Conservation (phyloP, 2,329 filamentous ascomycete genomes). For the Xylariaceae sp. region DNA sequence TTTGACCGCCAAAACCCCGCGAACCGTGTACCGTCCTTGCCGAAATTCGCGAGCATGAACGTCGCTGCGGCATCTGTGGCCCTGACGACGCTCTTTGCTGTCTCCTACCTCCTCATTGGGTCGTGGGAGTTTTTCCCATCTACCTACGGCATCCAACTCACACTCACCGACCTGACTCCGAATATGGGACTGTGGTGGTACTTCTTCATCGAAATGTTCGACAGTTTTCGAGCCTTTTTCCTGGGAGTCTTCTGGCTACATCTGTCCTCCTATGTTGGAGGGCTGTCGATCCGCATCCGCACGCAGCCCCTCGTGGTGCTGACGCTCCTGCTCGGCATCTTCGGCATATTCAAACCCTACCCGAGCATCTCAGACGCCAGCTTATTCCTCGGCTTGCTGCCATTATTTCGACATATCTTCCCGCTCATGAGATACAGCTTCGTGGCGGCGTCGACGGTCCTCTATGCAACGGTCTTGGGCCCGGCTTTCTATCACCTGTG, state of each 20-base stretch:
- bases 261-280: slow-evolving; percentile 80
- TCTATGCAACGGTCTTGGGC: slow-evolving; percentile 83
- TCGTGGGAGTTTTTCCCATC: slow-evolving; percentile 84
- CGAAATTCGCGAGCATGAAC: slow-evolving; percentile 48
- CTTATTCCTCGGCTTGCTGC: slow-evolving; percentile 74
- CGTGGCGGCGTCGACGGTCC: slow-evolving; percentile 69
- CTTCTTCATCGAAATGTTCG: slow-evolving; percentile 99
- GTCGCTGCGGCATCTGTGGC: slow-evolving; percentile 45
- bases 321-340: slow-evolving; percentile 77
- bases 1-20: slow-evolving; percentile 55
- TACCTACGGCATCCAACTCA: slow-evolving; percentile 88
- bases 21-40: slow-evolving; percentile 26
- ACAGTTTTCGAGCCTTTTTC: slow-evolving; percentile 95
- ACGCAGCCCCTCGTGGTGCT: slow-evolving; percentile 81
- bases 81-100: slow-evolving; percentile 54
- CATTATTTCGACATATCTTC: slow-evolving; percentile 85
- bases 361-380: slow-evolving; percentile 87
- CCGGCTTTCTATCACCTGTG: slow-evolving; percentile 95
- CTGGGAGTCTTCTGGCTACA: slow-evolving; percentile 97
- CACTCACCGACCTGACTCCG: slow-evolving; percentile 85
- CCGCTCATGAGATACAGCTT: slow-evolving; percentile 92
- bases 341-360: slow-evolving; percentile 95
- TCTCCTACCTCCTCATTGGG: slow-evolving; percentile 67
- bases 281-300: slow-evolving; percentile 73
- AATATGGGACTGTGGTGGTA: slow-evolving; percentile 99